Evolutionary conservation across 176 grass and related monocot species (phyloP), one percentile per base, ranked within the genome.

Genomic region (Tuctoria greenei): DNA sequence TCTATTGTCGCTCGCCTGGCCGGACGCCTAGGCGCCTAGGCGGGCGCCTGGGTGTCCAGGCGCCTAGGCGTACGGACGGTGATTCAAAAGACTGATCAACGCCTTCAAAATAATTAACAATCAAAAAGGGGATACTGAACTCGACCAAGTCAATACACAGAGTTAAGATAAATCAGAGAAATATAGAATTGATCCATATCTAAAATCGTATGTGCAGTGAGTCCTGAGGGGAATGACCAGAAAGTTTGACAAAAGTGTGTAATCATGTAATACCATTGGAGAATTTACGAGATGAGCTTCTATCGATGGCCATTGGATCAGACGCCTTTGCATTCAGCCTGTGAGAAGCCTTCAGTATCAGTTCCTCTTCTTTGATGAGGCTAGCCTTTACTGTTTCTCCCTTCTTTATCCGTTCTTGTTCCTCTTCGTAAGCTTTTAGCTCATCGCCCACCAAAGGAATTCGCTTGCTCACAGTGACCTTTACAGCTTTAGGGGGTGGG

Each of bases 401-500:
- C 55, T 86, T 91, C 87, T 90, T 98, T 64, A 91, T 89, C 72
- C 86, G 76, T 71, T 91, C 86, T 74, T 90, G 88, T 80, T 98
- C 91, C 61, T 97, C 95, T 79, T 98, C 86, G 60, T 94, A 98
- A 49, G 86, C 91, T 89, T 90, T 98, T 31, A 98, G 77, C 41
- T 92, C 95, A 75, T 98, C 91, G 68, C 95, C 95, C 69, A 79
- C 86, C 82, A 98, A 90, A 79, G 91, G 95, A 83, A 92, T 78
- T 37, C 91, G 83, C 78, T 92, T 92, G 74, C 88, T 98, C 88
- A 94, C 88, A 55, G 86, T 94, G 77, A 98, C 84, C 54, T 98
- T 98, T 36, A 98, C 91, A 83, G 95, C 95, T 88, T 90, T 98
- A 41, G 91, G 91, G 14, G 95, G 95, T 69, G 95, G 95, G 71